Conservation (phyloP, 2,329 filamentous ascomycete species). For the Talaromyces albobiverticillius region DNA sequence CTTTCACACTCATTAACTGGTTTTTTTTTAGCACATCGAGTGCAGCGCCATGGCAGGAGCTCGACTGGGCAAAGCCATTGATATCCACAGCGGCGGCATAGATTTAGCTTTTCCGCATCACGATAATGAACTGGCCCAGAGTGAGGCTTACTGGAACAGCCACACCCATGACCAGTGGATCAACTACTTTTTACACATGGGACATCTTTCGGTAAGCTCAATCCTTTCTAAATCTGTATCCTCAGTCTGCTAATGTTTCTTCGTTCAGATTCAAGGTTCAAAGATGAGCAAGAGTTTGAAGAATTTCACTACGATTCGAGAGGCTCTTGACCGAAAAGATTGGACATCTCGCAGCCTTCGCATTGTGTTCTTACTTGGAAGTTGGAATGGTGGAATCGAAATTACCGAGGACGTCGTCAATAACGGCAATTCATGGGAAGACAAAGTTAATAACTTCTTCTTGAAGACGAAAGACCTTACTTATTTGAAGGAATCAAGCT, state of each 20-base stretch:
- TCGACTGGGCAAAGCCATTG: conserved; percentile 78
- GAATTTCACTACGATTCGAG: conserved; percentile 91
- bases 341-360: conserved; percentile 79
- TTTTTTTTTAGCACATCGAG: conserved; percentile 97
- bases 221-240: not conserved
- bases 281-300: conserved; percentile 98
- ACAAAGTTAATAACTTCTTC: conserved; percentile 70
- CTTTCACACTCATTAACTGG: too few species aligned
- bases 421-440: conserved; percentile 75
- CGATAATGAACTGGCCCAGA: conserved; percentile 90
- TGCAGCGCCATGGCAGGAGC: conserved; percentile 95
- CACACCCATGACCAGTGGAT: conserved; percentile 68
- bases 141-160: conserved; percentile 72
- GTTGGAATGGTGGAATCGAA: conserved; percentile 88
- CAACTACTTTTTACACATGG: conserved; percentile 95
- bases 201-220: conserved; percentile 62
- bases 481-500: conserved; percentile 23
- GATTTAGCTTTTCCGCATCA: too few species aligned
- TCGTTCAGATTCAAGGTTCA: conserved; percentile 65
- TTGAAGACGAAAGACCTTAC: conserved; percentile 54
- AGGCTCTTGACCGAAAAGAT: conserved; percentile 65
- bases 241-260: not conserved
- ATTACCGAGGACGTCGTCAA: conserved; percentile 80
- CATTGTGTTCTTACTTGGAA: conserved; percentile 81
- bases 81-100: conserved; percentile 90